Percentiles rank a stretch among this genome's conserved stretches.
Evolutionary conservation across 192 early-diverging fungal genomes (phyloP).

Genomic region (Gigaspora rosea): DNA sequence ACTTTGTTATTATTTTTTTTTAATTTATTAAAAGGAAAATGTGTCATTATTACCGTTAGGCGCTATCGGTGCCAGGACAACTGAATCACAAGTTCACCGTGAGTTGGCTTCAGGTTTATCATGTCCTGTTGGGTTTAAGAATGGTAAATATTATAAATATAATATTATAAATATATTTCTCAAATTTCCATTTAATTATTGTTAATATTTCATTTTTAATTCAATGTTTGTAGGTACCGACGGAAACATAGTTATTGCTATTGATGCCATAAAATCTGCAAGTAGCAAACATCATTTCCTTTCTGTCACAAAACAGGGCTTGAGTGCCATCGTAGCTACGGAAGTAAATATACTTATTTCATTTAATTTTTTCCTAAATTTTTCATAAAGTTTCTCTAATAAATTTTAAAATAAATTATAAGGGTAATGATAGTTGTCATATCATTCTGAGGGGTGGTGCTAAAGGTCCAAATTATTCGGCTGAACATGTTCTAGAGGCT

Average conservation of each 20-base stretch:
- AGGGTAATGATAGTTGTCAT: conserved; percentile 90
- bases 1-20: background rate
- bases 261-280: conserved; percentile 92
- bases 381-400: background rate
- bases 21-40: background rate
- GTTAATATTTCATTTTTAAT: background rate
- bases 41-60: conserved; percentile 27
- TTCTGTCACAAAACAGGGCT: conserved; percentile 83
- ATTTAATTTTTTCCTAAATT: background rate
- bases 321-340: conserved; percentile 80
- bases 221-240: conserved; percentile 53
- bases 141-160: conserved; percentile 49
- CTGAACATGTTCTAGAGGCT: conserved; percentile 62
- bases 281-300: conserved; percentile 74
- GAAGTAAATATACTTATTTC: conserved; percentile 31
- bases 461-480: conserved; percentile 89
- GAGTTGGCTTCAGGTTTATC: conserved; percentile 83
- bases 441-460: conserved; percentile 90
- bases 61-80: conserved; percentile 82
- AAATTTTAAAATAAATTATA: background rate
- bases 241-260: conserved; percentile 77
- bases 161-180: conserved; percentile 26
- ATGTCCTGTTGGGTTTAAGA: conserved; percentile 81
- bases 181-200: background rate
- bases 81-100: conserved; percentile 82